Base-by-base conservation (phyloP, 2,329 filamentous ascomycete genomes). In the Iodosphaeria phyllophila region DNA sequence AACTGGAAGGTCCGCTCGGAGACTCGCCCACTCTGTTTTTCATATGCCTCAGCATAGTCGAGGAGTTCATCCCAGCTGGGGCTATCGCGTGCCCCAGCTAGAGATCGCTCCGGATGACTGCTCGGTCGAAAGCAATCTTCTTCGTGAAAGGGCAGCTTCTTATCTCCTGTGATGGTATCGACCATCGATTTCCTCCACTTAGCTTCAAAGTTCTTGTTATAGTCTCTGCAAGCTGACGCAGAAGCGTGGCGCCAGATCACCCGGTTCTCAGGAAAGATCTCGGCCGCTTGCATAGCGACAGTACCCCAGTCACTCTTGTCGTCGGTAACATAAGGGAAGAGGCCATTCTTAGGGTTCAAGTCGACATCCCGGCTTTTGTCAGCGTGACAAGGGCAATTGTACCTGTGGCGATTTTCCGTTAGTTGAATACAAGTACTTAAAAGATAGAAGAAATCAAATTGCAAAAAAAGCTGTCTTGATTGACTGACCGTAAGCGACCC, bases 261-360 rank as follows among this genome's bases (percentile, higher is more conserved):
- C 18, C 41, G 41, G 18, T 44, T 33, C 29, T 46, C 43, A 2
- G 43, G 42, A 19, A 40, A 40, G 8, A 41, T 16, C 5, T 27
- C 29, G 24, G 40, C 42, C 4, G 10, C 15, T 10, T 37, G 38
- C 8, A 35, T 32, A 15, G 8, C 27, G 18, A 44, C 31, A 9
- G 13, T 25, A 14, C 28, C 25, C 12, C 18, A 18, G 5, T 24
- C 21, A 16, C 19, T 15, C 8, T 6, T 5, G 6, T 27, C 25
- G 11, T n/a, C n/a, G n/a, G n/a, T n/a, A n/a, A n/a, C n/a, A n/a
- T n/a, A n/a, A n/a, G 18, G 18, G 18, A n/a, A n/a, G n/a, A n/a
- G n/a, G n/a, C n/a, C n/a, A n/a, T n/a, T n/a, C n/a, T n/a, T n/a
- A n/a, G n/a, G 18, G 18, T 8, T 8, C 8, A n/a, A n/a, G n/a